Base-by-base conservation (phyloP, 176 grass and related monocot genomes). In the Phoenix dactylifera region DNA sequence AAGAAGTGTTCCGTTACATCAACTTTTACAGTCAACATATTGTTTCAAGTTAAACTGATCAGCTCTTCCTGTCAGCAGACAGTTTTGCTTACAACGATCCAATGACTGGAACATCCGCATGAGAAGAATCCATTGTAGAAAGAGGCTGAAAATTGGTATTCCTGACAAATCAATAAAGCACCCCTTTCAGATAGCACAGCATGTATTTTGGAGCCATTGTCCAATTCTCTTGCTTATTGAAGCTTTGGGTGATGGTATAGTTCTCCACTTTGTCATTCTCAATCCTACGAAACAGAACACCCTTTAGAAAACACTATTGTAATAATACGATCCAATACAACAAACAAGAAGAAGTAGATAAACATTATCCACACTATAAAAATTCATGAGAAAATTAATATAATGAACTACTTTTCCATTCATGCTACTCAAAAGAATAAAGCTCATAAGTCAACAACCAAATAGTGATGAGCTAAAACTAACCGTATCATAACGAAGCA, bases 241-340 rank as follows among this genome's bases (percentile, higher is more conserved):
- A 92, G 71, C 93, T 98, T 82, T 92, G 54, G 54, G 83, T 87
- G 51, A 98, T 98, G 0, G 84, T 98, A 50, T 98, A 82, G 79
- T 64, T 89, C 58, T 86, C 84, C 63, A 92, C 87, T 73, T 98
- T 92, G 76, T 92, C 93, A 67, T 86, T 89, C 76, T 98, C 93
- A 51, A 98, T 98, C 88, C 93, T 98, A 49, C n/a, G 18, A 67
- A 77, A 81, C 0, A 2, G 26, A 28, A 49, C 6, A 19, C n/a
- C 51, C 61, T 6, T 32, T 64, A 64, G 58, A 68, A 52, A 71
- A n/a, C 26, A 58, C 5, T 1, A 50, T 4, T 16, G 18, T 3
- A 20, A 4, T 9, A 10, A 26, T 18, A 52, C 4, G 26, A 28
- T 28, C 26, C 24, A 16, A 18, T 28, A 66, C n/a, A 54, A 12